A percentile compares a stretch with the other conserved stretches of the same genome.
phyloP scores from a whole-genome alignment of 441 rosid genomes.

The Melianthus villosus region DNA sequence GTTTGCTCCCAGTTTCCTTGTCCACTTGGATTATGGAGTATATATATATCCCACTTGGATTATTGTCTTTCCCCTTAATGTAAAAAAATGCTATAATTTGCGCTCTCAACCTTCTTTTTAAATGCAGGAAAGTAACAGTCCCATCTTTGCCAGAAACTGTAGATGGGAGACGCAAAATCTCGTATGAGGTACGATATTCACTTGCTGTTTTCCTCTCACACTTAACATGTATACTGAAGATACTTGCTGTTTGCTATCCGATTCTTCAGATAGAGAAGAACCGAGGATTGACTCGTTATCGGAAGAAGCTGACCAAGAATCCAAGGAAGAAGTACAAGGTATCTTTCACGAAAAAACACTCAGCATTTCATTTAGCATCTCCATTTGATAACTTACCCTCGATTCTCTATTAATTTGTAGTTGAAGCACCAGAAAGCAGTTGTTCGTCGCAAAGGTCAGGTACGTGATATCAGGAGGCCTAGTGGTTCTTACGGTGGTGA shows the following conservation, averaged over 20 bases:
- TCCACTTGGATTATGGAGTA: no score
- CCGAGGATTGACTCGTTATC: constrained; percentile 55
- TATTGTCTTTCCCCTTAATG: no score
- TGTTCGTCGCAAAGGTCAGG: constrained; percentile 47
- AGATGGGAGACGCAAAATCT: constrained; percentile 54
- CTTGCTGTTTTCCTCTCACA: no score
- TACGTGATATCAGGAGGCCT: constrained; percentile 36
- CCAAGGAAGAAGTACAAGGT: constrained; percentile 88
- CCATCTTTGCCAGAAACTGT: constrained; percentile 40
- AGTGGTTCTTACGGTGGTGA: constrained; percentile 57
- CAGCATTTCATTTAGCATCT: not conserved
- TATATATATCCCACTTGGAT: no score
- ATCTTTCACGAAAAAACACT: constrained; percentile 1
- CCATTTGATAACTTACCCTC: not conserved
- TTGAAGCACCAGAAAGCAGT: constrained; percentile 29
- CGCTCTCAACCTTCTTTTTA: not conserved
- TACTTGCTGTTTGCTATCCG: no score
- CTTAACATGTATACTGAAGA: no score
- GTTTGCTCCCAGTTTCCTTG: no score
- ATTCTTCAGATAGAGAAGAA: constrained; percentile 44
- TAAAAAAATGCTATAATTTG: no score
- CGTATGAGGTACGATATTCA: constrained; percentile 45
- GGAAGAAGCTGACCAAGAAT: constrained; percentile 48
- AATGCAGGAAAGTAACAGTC: constrained; percentile 21
- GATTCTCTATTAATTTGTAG: constrained; percentile 18